Percentiles rank a stretch among this genome's conserved stretches.
These are phyloP conservation scores for Digitaria exilis DNA, from an alignment of 202 grass and related monocot genomes.

Conservation along the genomic window DNA sequence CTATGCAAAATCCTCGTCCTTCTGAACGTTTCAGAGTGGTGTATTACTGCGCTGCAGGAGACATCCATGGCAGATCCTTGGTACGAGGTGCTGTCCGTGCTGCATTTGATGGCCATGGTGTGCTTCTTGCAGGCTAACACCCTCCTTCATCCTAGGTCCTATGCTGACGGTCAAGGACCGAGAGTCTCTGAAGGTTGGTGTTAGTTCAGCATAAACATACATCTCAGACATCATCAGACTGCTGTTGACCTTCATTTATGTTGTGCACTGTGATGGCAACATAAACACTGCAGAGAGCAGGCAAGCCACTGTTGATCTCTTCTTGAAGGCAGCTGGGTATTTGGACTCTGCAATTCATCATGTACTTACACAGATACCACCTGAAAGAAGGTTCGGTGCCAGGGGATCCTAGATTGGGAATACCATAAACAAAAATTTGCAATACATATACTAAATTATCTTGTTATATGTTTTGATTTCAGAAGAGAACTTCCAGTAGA, in stretches of 20 bases:
- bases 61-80: constrained; percentile 74
- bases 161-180: constrained; percentile 58
- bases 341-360: constrained; percentile 72
- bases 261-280: not conserved
- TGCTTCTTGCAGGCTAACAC: constrained; percentile 72
- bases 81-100: constrained; percentile 82
- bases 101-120: constrained; percentile 81
- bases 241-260: not conserved
- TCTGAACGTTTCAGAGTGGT: constrained; percentile 10
- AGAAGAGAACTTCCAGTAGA: constrained; percentile 83
- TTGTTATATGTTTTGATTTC: constrained; percentile 35
- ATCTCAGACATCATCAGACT: not conserved
- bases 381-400: constrained; percentile 56
- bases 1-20: not conserved
- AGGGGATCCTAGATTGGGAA: not conserved
- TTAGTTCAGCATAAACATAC: constrained; percentile 8
- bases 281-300: constrained; percentile 54
- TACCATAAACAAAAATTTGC: not conserved
- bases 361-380: constrained; percentile 64
- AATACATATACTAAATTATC: constrained; percentile 1
- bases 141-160: constrained; percentile 68
- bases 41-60: constrained; percentile 56
- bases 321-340: constrained; percentile 78
- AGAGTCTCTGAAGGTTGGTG: constrained; percentile 74
- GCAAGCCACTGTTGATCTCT: constrained; percentile 68